phyloP scores from a whole-genome alignment of 345 rosid genomes.

The Noccaea bulbosa region DNA sequence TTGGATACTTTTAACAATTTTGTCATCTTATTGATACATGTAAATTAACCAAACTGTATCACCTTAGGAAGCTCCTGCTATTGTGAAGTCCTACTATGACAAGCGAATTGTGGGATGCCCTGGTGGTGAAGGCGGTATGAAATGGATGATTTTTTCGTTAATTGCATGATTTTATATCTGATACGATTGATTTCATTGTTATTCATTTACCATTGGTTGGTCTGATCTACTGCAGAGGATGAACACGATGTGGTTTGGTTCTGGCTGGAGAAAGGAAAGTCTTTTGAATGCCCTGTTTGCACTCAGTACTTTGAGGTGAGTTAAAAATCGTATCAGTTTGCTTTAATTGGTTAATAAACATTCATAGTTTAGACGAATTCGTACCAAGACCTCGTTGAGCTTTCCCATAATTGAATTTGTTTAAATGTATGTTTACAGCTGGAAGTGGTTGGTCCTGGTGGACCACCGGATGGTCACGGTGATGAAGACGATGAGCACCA shows the following conservation, averaged over 20 bases:
- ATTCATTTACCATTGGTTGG: background rate
- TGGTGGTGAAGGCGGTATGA: constrained; percentile 66
- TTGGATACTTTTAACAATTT: background rate
- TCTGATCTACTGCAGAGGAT: constrained; percentile 59
- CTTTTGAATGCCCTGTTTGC: constrained; percentile 84
- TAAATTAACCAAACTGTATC: background rate
- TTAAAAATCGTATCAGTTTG: background rate
- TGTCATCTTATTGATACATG: background rate
- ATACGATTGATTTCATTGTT: background rate
- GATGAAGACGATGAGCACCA: constrained; percentile 56
- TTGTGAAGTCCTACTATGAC: constrained; percentile 57
- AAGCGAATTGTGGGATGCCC: constrained; percentile 72
- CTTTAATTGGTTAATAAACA: background rate
- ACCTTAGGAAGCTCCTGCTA: constrained; percentile 55
- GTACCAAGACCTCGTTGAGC: background rate
- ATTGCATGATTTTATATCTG: background rate
- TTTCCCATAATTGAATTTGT: constrained; percentile 3
- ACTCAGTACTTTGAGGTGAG: constrained; percentile 82
- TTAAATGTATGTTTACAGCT: constrained; percentile 48
- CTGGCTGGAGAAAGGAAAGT: constrained; percentile 92
- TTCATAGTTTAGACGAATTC: background rate
- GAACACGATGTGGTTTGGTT: constrained; percentile 98
- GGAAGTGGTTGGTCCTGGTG: constrained; percentile 93
- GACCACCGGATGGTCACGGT: constrained; percentile 80
- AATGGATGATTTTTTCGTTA: background rate